Base-by-base conservation (phyloP, 805 yeast species). In the Candida khao-thaluensis region DNA sequence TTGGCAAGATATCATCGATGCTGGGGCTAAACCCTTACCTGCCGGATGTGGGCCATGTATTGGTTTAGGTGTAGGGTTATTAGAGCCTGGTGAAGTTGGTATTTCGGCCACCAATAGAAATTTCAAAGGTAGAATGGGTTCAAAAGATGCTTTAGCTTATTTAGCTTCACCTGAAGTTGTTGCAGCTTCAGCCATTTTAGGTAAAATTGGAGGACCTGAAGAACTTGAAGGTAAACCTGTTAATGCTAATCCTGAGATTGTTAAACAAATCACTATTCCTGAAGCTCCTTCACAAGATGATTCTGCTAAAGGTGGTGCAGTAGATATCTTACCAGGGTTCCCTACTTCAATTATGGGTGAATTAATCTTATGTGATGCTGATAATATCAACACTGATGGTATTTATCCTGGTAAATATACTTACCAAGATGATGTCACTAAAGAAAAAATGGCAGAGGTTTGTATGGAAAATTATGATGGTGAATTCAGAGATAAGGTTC, bases 11-110 rank as follows among this genome's bases (percentile, higher is more conserved):
- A 73, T 93, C 42, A 55, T 93, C 34, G 91, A 82, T 40, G 96
- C 98, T 7, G 99, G 99, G 38, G 95, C 96, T 43, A 85, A 70
- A 52, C 87, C 96, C 24, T 77, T 93, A 52, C 98, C 98, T 15
- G 95, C 99, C 11, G 99, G 99, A 16, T 93, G 99, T 70, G 99
- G 99, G 32, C 99, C 99, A 17, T 93, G 99, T 71, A 93, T 93
- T 57, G 99, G 99, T 25, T 72, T 93, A 40, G 99, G 99, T 40
- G 75, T 95, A 20, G 99, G 99, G 35, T 71, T 93, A 48, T 71
- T 93, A 50, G 82, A 93, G 64, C 91, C 87, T 24, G 99, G 99
- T 31, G 98, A 93, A 64, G 95, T 93, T 43, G 99, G 99, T 49
- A 93, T 93, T 54, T 86, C 96, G 48, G 99, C 99, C 42, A 93